Percentiles rank a stretch among this genome's conserved stretches.
These are phyloP conservation scores for Erigeron philadelphicus DNA, from an alignment of 140 eudicot genomes.

Conservation along the genomic window DNA sequence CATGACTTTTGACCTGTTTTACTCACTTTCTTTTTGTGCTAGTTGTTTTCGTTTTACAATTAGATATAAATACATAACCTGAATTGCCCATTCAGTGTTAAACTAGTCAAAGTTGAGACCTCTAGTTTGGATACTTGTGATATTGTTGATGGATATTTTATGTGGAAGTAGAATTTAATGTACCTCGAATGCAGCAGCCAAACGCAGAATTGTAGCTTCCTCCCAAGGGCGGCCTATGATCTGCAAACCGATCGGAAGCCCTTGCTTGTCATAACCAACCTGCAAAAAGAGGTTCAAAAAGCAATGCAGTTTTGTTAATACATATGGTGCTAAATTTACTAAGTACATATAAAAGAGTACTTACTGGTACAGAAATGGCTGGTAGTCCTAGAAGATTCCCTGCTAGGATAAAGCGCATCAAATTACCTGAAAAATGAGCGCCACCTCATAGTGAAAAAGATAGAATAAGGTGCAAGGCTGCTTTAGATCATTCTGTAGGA, in stretches of 20 bases:
- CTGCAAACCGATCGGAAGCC: slow-evolving; percentile 26
- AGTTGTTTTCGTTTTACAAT: background rate
- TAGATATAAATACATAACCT: background rate
- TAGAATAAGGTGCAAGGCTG: background rate
- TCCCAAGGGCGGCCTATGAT: slow-evolving; percentile 22
- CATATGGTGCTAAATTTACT: background rate
- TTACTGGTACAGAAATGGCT: slow-evolving; percentile 24
- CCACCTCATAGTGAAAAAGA: background rate
- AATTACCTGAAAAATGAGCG: background rate
- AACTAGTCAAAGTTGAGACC: background rate
- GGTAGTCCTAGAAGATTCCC: slow-evolving; percentile 25
- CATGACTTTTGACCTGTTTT: background rate
- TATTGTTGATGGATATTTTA: background rate
- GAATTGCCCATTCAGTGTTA: background rate
- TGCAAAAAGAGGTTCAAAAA: background rate
- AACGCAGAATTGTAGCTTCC: slow-evolving; percentile 24
- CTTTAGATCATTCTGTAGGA: background rate
- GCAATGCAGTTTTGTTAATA: background rate
- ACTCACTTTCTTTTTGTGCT: background rate
- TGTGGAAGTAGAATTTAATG: background rate
- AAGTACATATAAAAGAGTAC: background rate
- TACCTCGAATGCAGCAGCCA: slow-evolving; percentile 27
- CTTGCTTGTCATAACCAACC: slow-evolving; percentile 27
- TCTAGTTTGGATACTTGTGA: background rate
- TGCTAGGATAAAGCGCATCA: slow-evolving; percentile 8